Evolutionary conservation across 306 rosid species (phyloP), one percentile per base, ranked within the genome.

Genomic region (Pachyrhizus erosus): DNA sequence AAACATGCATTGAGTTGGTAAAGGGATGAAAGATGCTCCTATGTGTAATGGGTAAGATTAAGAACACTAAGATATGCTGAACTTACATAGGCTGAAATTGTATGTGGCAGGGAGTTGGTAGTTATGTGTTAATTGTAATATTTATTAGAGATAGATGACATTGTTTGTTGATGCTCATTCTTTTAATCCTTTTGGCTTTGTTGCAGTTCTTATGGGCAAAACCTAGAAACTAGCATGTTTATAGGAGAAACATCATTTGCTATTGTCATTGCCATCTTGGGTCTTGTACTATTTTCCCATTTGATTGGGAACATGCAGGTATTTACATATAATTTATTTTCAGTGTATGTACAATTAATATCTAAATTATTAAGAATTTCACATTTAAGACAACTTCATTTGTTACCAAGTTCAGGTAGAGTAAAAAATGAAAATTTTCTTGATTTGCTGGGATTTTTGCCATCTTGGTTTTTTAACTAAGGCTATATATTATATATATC

Each of bases 231-330:
- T 3, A 96, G 88, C 87, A 92, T 96, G 23, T 96, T 89, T 76
- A 92, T 96, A 68, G 97, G 98, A 66, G 99, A 96, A 90, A 96
- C 99, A 34, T 86, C 91, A 70, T 96, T 96, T 75, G 96, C 99
- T 34, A 91, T 93, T 82, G 94, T 96, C 78, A 96, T 96, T 70
- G 94, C 99, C 80, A 96, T 96, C 84, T 79, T 93, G 78, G 99
- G 99, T 80, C 99, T 96, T 67, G 97, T 96, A 83, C 86, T 93
- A 81, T 96, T 96, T 87, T 85, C 99, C 81, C 98, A 91, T 87
- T 90, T 96, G 86, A 93, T 96, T 49, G 99, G 99, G 83, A 96
- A 96, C 89, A 96, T 96, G 99, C 99, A 96, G 99, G 99, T 92
- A 89, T 49, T 43, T 75, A 27, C 70, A 58, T 31, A 60, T 20